phyloP scores from a whole-genome alignment of 352 stramenopile genomes.

The Pythium aquatile region DNA sequence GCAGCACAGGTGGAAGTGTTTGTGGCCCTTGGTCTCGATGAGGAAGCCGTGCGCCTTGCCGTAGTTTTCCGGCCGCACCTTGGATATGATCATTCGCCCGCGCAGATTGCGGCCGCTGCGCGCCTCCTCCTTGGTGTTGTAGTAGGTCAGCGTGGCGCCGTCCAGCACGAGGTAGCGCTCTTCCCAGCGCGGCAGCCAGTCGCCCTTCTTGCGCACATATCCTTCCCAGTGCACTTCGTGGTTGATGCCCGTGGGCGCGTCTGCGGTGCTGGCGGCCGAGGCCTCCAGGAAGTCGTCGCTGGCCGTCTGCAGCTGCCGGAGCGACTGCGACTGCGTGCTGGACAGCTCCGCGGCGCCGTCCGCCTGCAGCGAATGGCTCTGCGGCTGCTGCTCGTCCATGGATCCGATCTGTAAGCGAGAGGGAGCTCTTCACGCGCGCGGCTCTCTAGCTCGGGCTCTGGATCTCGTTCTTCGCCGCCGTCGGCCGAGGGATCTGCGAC shows the following conservation, averaged over 20 bases:
- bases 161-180: constrained; percentile 88
- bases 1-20: constrained; percentile 87
- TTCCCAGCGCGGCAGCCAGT: constrained; percentile 90
- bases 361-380: constrained; percentile 9
- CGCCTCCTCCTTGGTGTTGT: constrained; percentile 87
- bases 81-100: constrained; percentile 78
- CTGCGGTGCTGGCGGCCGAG: constrained; percentile 33
- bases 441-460: not conserved
- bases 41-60: constrained; percentile 87
- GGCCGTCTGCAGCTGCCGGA: constrained; percentile 7
- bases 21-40: constrained; percentile 86
- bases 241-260: constrained; percentile 38
- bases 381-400: not conserved
- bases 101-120: constrained; percentile 76
- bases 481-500: not conserved
- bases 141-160: constrained; percentile 79
- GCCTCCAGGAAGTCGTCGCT: constrained; percentile 35
- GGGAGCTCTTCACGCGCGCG: not conserved
- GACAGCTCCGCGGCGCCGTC: not conserved
- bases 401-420: not conserved
- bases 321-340: constrained; percentile 12
- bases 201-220: constrained; percentile 88
- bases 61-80: constrained; percentile 84
- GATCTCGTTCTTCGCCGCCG: not conserved
- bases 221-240: constrained; percentile 88